Conservation (phyloP, 768 basidiomycete genomes). For the Ramaria sp. region DNA sequence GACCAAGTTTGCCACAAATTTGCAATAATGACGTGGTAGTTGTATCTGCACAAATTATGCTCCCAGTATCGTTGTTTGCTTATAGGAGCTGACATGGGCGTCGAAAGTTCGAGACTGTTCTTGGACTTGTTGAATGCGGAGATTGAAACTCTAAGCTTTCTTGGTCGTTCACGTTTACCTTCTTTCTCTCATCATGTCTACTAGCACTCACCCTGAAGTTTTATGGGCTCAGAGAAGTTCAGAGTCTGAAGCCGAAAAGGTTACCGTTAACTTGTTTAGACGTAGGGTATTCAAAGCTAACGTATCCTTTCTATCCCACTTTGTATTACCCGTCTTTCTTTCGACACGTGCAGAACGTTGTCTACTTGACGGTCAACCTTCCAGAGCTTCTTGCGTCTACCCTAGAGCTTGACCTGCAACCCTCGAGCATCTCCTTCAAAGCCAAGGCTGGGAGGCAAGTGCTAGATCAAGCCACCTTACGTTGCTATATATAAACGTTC, state of each 20-base stretch:
- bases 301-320: neutral
- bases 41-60: too few species aligned
- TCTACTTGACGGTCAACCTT: slow-evolving; percentile 79
- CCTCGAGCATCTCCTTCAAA: slow-evolving; percentile 51
- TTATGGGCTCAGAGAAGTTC: slow-evolving; percentile 94
- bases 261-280: slow-evolving; percentile 20
- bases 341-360: slow-evolving; percentile 56
- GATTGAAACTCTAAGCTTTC: neutral
- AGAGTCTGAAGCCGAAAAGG: slow-evolving; percentile 53
- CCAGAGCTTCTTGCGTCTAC: slow-evolving; percentile 53
- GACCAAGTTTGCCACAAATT: too few species aligned
- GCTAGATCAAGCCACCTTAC: neutral
- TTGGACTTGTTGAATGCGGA: neutral
- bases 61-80: neutral
- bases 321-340: neutral
- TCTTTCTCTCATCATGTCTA: slow-evolving; percentile 23
- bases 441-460: slow-evolving; percentile 53
- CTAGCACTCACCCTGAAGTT: slow-evolving; percentile 62
- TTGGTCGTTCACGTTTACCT: slow-evolving; percentile 8
- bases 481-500: slow-evolving; percentile 9
- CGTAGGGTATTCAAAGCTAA: neutral
- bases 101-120: neutral
- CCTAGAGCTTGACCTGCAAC: slow-evolving; percentile 49
- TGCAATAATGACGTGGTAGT: too few species aligned
- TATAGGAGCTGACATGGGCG: neutral